Evolutionary conservation across 441 rosid genomes (phyloP).

Genomic region (Metrosideros polymorpha): DNA sequence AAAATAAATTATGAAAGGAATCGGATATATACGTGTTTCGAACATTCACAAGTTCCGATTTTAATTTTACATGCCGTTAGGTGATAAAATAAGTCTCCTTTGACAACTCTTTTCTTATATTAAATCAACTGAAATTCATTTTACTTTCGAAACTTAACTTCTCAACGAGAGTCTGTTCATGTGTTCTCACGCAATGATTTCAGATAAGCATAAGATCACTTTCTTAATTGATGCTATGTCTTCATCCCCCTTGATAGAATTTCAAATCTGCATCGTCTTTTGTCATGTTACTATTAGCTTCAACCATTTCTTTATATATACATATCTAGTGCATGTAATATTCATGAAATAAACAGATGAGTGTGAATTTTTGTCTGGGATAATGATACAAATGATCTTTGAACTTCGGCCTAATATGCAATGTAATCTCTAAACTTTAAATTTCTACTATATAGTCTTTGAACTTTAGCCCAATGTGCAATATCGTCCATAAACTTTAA

Average conservation of each 20-base stretch:
- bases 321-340: no score
- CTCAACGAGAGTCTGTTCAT: fast-evolving
- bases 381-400: no score
- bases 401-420: no score
- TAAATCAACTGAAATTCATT: neutral
- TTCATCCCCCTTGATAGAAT: neutral
- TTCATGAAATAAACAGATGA: no score
- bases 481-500: no score
- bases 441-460: no score
- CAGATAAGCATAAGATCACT: neutral
- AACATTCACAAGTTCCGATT: neutral
- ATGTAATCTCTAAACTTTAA: no score
- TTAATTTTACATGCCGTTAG: fast-evolving
- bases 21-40: neutral
- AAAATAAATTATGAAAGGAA: no score
- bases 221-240: neutral
- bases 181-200: fast-evolving
- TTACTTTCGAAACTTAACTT: neutral
- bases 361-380: no score
- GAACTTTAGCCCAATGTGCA: no score
- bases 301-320: no score
- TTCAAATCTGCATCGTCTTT: neutral
- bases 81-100: neutral
- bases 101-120: neutral
- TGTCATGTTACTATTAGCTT: neutral